Conservation (phyloP, 495 filamentous ascomycete species). For the Xylaria nigripes region DNA sequence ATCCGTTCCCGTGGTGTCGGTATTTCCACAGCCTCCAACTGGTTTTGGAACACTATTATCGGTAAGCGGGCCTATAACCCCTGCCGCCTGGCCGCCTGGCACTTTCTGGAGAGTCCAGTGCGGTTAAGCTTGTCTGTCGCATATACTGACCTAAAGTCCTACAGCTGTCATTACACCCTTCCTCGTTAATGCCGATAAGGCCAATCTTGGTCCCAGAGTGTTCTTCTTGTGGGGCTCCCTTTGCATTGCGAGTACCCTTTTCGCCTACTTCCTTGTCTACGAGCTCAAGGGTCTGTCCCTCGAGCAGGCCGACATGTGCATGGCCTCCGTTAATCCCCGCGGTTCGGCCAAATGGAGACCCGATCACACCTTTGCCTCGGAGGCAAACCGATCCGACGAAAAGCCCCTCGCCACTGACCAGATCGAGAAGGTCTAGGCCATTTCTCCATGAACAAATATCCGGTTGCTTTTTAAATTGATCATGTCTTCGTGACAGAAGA, state of each 20-base stretch:
- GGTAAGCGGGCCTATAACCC: background rate
- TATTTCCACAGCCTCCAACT: slow-evolving; percentile 68
- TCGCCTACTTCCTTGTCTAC: slow-evolving; percentile 64
- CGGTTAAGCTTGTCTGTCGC: background rate
- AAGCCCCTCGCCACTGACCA: slow-evolving; percentile 11
- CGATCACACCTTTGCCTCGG: slow-evolving; percentile 53
- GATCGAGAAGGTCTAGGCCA: slow-evolving; percentile 22
- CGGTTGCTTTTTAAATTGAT: too few species aligned
- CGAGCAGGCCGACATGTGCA: slow-evolving; percentile 71
- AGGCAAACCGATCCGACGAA: slow-evolving; percentile 38
- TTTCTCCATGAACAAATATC: background rate
- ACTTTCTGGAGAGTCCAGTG: background rate
- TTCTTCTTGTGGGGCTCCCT: slow-evolving; percentile 64
- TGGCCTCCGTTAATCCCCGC: slow-evolving; percentile 58
- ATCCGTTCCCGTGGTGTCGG: slow-evolving; percentile 68
- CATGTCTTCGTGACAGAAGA: background rate
- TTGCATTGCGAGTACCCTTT: slow-evolving; percentile 48
- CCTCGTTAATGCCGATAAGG: slow-evolving; percentile 48
- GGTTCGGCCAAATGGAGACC: slow-evolving; percentile 54
- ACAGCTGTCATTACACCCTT: slow-evolving; percentile 57
- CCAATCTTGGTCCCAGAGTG: slow-evolving; percentile 53
- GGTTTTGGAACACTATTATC: slow-evolving; percentile 61
- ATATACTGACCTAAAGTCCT: slow-evolving; percentile 37
- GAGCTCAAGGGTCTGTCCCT: slow-evolving; percentile 72
- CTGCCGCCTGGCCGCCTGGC: too few species aligned